Base-by-base conservation (phyloP, 2,329 filamentous ascomycete genomes). In the Aspergillus sp. region DNA sequence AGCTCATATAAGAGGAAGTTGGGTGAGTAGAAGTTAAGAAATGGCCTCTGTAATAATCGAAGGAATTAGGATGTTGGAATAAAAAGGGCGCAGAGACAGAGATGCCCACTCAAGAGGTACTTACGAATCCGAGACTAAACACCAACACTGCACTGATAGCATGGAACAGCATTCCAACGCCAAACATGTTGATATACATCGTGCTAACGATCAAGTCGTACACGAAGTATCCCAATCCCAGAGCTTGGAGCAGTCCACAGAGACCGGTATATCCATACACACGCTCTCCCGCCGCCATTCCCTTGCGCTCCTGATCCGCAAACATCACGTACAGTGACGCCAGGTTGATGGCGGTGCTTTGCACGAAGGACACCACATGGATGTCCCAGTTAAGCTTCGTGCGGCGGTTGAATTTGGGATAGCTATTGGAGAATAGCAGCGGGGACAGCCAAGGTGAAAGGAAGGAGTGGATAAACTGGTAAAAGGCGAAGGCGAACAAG, bases 1-100 rank as follows among this genome's bases (percentile, higher is more conserved):
- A 85, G 77, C 59, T 85, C 81, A 67, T 84, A 85, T 53, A 85
- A 78, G 55, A 85, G 80, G 66, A 85, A 85, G 5, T 75, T 75
- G 0, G 80, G 77, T 12, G 73, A 77, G 62, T 83, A 85, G 70
- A 74, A 84, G 62, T 83, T 82, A 47, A 82, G 67, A 57, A 84
- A 84, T 2, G 81, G 81, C 50, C 81, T 73, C 81, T 84, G 56
- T 41, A 37, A 30, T 19, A 42, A 40, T 19, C 19, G 19, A 19
- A 19, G 19, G 4, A 19, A 19, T 19, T 19, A 19, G 19, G 4
- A 19, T 19, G 19, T 19, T 19, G 19, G 2, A 2, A 19, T 19
- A 2, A 19, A 2, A 19, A 19, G 19, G 19, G 19, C 19, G 19
- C 19, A 19, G 19, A 19, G 19, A 19, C 19, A 19, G 19, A 19